Evolutionary conservation across 2,329 filamentous ascomycete genomes (phyloP).

Genomic region (Fusarium tuaranense): DNA sequence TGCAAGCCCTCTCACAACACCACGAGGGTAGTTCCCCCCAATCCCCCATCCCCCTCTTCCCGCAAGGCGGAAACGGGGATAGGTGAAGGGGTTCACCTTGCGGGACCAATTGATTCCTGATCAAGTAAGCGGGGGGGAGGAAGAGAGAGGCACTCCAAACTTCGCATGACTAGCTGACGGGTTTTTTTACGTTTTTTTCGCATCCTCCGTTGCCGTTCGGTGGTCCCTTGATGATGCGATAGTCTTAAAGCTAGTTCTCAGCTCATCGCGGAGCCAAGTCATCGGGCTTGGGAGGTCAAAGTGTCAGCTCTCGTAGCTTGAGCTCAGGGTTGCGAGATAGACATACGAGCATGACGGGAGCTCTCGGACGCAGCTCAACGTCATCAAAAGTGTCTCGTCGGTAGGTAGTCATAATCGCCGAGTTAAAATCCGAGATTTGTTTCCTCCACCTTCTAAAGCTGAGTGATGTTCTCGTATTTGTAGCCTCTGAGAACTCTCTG

Average conservation of each 20-base stretch:
- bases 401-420: neutral
- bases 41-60: neutral
- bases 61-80: slow-evolving; percentile 8
- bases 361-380: slow-evolving; percentile 5
- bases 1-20: slow-evolving; percentile 15
- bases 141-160: neutral
- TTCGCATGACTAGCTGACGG: slow-evolving; percentile 26
- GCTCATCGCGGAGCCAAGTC: neutral
- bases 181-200: neutral
- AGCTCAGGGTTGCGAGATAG: neutral
- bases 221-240: slow-evolving; percentile 4
- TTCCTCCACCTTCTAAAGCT: neutral
- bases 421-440: neutral
- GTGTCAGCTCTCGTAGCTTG: slow-evolving; percentile 12
- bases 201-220: neutral
- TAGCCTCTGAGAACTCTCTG: neutral
- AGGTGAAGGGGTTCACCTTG: slow-evolving; percentile 9
- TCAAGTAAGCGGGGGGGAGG: slow-evolving; percentile 8
- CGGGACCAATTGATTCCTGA: slow-evolving; percentile 10
- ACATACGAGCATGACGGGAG: slow-evolving; percentile 6
- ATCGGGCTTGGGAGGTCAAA: slow-evolving; percentile 6
- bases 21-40: slow-evolving; percentile 9
- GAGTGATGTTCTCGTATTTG: neutral
- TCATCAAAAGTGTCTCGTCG: neutral
- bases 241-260: neutral